Evolutionary conservation across 2,329 filamentous ascomycete genomes (phyloP).

Genomic region (Stromatinia cepivora): DNA sequence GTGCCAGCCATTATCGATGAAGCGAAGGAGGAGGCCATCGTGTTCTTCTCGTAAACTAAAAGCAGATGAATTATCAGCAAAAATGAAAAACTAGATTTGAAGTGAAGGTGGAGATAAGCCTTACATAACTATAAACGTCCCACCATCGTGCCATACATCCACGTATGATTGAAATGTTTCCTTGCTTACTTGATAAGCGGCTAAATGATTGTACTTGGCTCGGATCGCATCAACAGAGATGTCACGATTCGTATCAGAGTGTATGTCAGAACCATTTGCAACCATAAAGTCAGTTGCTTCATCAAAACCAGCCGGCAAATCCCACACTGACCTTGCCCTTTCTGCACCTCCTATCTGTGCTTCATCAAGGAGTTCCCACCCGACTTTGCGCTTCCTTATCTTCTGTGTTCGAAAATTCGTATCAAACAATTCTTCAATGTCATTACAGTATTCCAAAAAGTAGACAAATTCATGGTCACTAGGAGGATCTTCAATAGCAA

Average conservation of each 20-base stretch:
- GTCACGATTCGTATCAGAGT: not conserved
- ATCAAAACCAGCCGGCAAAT: not conserved
- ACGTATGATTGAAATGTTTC: not conserved
- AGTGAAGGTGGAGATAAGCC: not conserved
- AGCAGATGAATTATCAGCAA: not conserved
- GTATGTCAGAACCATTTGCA: not conserved
- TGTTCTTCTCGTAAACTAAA: not conserved
- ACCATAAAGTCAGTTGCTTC: not conserved
- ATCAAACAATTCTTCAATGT: not conserved
- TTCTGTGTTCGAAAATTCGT: not conserved
- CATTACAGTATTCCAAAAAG: constrained; percentile 1
- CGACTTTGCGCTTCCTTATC: not conserved
- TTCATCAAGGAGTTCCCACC: constrained; percentile 9
- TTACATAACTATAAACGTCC: constrained; percentile 4
- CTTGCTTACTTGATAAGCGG: not conserved
- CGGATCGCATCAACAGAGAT: not conserved
- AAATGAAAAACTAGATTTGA: too few relatives aligned
- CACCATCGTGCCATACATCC: not conserved
- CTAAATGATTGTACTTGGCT: not conserved
- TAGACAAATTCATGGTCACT: not conserved
- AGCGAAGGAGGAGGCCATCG: not conserved
- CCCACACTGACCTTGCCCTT: not conserved
- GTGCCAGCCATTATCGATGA: constrained; percentile 6
- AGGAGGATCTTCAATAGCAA: not conserved
- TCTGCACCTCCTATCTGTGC: not conserved